phyloP scores from a whole-genome alignment of 2,329 filamentous ascomycete genomes.

The Aspergillus hortae region DNA sequence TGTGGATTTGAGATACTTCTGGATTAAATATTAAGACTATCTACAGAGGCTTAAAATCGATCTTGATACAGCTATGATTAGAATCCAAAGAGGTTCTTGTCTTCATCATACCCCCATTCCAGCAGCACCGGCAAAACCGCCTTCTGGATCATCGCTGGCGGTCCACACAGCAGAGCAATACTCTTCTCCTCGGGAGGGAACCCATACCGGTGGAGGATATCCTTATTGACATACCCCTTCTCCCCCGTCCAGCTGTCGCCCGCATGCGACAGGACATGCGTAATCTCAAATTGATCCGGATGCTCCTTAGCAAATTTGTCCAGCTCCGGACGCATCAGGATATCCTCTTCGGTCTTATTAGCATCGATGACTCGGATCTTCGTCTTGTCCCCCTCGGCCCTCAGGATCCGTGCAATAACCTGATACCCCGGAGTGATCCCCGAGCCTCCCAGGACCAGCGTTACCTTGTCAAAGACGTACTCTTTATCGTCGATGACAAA shows the following conservation, averaged over 20 bases:
- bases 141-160: conserved; percentile 50
- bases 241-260: conserved; percentile 9
- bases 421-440: conserved; percentile 53
- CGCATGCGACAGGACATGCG: conserved; percentile 11
- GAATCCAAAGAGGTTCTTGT: conserved; percentile 44
- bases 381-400: conserved; percentile 38
- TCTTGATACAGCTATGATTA: not conserved
- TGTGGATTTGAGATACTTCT: too few species aligned
- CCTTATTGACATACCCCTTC: conserved; percentile 9
- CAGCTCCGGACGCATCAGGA: conserved; percentile 10
- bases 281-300: conserved; percentile 8
- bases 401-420: conserved; percentile 45
- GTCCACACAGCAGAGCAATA: conserved; percentile 50
- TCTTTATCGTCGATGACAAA: conserved; percentile 46
- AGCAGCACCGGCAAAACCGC: conserved; percentile 49
- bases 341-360: conserved; percentile 11
- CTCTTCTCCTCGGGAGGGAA: conserved; percentile 36
- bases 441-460: conserved; percentile 49
- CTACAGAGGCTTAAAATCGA: too few species aligned
- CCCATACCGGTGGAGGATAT: conserved; percentile 7
- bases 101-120: conserved; percentile 45
- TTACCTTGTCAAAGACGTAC: conserved; percentile 43
- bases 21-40: too few species aligned
- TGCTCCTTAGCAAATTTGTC: conserved; percentile 5
- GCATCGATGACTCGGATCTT: conserved; percentile 24